Evolutionary conservation across 2,329 filamentous ascomycete genomes (phyloP).

Genomic region (Fusarium sulawesiense): DNA sequence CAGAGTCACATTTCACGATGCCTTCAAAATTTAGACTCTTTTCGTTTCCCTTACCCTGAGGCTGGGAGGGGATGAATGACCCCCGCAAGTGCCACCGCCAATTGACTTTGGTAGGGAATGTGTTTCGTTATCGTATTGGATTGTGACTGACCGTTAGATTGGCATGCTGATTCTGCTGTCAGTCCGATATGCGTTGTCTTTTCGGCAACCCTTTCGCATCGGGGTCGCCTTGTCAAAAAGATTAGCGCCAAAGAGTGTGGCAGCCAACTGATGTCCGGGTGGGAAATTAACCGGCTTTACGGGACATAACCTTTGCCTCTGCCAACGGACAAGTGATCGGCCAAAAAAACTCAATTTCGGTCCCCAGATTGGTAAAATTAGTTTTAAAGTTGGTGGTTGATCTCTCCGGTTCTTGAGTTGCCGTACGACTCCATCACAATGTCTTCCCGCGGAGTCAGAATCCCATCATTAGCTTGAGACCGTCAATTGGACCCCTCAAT

Average conservation of each 20-base stretch:
- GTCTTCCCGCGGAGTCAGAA: background rate
- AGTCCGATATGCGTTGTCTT: background rate
- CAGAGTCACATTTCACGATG: conserved; percentile 32
- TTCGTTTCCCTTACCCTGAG: background rate
- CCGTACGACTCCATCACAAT: background rate
- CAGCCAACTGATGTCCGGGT: background rate
- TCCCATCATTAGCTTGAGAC: background rate
- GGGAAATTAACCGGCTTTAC: conserved; percentile 16
- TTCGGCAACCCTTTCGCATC: background rate
- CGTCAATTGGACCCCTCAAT: background rate
- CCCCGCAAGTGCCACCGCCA: background rate
- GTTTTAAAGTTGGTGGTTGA: background rate
- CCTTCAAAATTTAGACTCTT: conserved; percentile 12
- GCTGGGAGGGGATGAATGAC: background rate
- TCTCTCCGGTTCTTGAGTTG: background rate
- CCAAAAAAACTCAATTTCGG: background rate
- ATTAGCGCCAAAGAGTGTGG: background rate
- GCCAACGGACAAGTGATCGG: background rate
- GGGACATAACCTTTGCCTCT: background rate
- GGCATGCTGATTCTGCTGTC: background rate
- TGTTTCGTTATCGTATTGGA: background rate
- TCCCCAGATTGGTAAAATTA: background rate
- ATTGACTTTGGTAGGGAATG: background rate
- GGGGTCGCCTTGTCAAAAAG: background rate
- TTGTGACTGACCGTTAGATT: background rate